These are phyloP conservation scores for Raddia distichophylla DNA, from an alignment of 176 grass and related monocot genomes.

Conservation along the genomic window DNA sequence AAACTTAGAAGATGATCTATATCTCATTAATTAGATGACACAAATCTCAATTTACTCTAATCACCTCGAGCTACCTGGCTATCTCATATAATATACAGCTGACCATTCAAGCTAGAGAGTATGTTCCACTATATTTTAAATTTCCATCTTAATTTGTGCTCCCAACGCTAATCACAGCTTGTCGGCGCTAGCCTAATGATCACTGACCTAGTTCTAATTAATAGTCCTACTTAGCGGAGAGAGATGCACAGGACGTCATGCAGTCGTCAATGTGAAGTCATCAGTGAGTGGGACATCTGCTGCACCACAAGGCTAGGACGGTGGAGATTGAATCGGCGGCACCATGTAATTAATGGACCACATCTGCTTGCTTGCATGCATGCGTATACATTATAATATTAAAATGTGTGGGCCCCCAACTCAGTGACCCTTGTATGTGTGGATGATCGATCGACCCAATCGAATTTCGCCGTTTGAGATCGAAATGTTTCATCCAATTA, in stretches of 20 bases:
- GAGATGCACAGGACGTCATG: conserved; percentile 26
- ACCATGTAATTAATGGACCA: too few relatives aligned
- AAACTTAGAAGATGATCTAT: too few relatives aligned
- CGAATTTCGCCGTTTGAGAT: too few relatives aligned
- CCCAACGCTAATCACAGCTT: neutral
- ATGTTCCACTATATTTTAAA: neutral
- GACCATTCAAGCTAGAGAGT: neutral
- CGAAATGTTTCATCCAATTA: too few relatives aligned
- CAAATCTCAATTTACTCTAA: neutral
- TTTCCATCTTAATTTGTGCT: too few relatives aligned
- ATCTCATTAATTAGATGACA: neutral
- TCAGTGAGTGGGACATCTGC: neutral
- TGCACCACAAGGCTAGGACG: neutral
- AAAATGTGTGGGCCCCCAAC: too few relatives aligned
- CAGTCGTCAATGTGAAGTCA: conserved; percentile 37
- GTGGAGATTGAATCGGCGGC: neutral
- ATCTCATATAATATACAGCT: neutral
- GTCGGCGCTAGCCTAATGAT: conserved; percentile 31
- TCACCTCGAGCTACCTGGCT: neutral
- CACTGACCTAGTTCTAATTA: conserved; percentile 13
- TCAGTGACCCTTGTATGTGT: too few relatives aligned
- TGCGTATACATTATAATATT: too few relatives aligned
- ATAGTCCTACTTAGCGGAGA: neutral
- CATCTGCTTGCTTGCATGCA: too few relatives aligned
- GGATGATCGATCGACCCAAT: too few relatives aligned